Conservation (phyloP, 1,284 basidiomycete species). For the Phellopilus nigrolimitatus region DNA sequence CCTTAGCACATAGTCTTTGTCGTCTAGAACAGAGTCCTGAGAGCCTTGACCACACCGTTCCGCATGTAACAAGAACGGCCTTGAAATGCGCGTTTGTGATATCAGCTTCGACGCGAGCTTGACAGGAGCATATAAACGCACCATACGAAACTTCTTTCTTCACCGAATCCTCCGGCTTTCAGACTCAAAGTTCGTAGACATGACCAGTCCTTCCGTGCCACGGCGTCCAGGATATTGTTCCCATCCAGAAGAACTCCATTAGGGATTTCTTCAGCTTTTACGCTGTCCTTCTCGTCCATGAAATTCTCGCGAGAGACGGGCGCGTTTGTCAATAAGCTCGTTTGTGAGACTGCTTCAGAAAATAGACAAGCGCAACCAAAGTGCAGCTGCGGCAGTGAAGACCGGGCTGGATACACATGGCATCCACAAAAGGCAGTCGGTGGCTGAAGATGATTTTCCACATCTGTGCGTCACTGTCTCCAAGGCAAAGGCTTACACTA, state of each 20-base stretch:
- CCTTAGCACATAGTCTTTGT: neutral
- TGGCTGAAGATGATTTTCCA: too few relatives aligned
- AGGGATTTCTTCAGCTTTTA: neutral
- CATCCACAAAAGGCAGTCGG: too few relatives aligned
- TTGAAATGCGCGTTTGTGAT: neutral
- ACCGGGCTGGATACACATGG: too few relatives aligned
- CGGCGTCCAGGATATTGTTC: neutral
- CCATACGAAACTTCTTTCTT: constrained; percentile 54
- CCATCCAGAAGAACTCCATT: neutral
- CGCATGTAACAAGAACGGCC: constrained; percentile 22
- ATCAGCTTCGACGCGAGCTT: neutral
- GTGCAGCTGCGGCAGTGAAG: neutral
- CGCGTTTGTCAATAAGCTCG: too few relatives aligned
- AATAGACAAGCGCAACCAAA: too few relatives aligned
- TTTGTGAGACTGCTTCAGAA: neutral
- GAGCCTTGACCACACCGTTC: neutral
- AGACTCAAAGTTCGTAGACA: constrained; percentile 46
- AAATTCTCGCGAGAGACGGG: too few relatives aligned
- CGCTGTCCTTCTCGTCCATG: neutral
- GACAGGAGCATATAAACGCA: constrained; percentile 29
- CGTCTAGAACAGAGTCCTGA: constrained; percentile 6
- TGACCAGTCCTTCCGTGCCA: constrained; percentile 39
- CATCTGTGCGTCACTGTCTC: too few relatives aligned
- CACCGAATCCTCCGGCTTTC: constrained; percentile 57
- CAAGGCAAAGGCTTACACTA: too few relatives aligned